Conservation (phyloP, 371 early-diverging fungal species). For the Rhizopus sp. region DNA sequence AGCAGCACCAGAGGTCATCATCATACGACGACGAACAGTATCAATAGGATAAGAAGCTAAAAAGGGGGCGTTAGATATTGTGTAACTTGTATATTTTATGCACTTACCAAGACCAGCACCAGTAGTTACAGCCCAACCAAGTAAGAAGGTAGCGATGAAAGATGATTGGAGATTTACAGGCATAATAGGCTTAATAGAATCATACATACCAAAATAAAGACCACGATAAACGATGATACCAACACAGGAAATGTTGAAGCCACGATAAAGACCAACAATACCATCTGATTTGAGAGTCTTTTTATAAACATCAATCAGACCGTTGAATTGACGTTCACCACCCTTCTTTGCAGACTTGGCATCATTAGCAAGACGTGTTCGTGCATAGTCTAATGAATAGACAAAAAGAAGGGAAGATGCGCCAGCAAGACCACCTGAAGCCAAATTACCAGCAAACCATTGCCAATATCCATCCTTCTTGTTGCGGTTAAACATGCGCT, state of each 20-base stretch:
- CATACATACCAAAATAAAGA: conserved; percentile 81
- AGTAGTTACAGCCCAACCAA: conserved; percentile 76
- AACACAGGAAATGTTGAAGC: conserved; percentile 75
- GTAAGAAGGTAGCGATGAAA: conserved; percentile 68
- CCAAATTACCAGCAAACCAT: conserved; percentile 78
- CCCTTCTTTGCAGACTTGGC: conserved; percentile 69
- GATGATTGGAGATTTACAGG: conserved; percentile 49
- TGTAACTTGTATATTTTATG: conserved; percentile 1
- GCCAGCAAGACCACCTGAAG: conserved; percentile 82
- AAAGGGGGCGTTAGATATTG: neutral
- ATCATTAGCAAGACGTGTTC: conserved; percentile 86
- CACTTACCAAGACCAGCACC: conserved; percentile 63
- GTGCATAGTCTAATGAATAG: conserved; percentile 84
- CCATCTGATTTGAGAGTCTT: conserved; percentile 72
- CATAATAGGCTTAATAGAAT: conserved; percentile 74
- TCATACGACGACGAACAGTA: conserved; percentile 89
- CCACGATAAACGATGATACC: conserved; percentile 85
- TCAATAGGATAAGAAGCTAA: conserved; percentile 84
- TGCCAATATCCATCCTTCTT: conserved; percentile 71
- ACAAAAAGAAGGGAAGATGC: conserved; percentile 67
- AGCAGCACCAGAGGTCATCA: conserved; percentile 80
- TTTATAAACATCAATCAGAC: conserved; percentile 72
- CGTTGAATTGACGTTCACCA: conserved; percentile 76
- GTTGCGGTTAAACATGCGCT: conserved; percentile 72
- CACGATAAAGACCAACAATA: conserved; percentile 81